Conservation (phyloP, 108 stramenopile species). For the Phaeodactylum tricornutum region DNA sequence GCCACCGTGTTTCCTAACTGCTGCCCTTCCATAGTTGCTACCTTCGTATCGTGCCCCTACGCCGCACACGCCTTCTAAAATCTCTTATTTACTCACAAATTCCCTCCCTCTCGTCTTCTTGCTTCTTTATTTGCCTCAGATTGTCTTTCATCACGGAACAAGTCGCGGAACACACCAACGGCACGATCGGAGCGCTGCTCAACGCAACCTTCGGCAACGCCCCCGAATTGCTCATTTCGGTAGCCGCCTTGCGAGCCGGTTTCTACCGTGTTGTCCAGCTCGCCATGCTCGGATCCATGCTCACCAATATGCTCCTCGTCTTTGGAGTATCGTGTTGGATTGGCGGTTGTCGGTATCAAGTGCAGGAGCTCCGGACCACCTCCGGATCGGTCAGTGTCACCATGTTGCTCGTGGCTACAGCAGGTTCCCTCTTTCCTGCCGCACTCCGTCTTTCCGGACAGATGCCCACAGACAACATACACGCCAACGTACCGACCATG, state of each 20-base stretch:
- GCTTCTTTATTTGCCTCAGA: slow-evolving; percentile 15
- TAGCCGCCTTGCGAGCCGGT: slow-evolving; percentile 74
- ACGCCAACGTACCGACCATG: slow-evolving; percentile 18
- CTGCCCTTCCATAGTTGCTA: no score
- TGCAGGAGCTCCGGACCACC: slow-evolving; percentile 67
- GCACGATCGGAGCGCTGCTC: slow-evolving; percentile 85
- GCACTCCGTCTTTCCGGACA: slow-evolving; percentile 63
- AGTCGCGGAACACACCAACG: slow-evolving; percentile 86
- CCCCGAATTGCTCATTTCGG: slow-evolving; percentile 82
- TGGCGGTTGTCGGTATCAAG: slow-evolving; percentile 81
- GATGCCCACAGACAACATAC: slow-evolving; percentile 3
- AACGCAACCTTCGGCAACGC: slow-evolving; percentile 95
- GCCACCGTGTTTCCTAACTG: no score
- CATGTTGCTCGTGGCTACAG: slow-evolving; percentile 63
- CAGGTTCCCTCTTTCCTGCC: slow-evolving; percentile 68
- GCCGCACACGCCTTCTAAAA: no score
- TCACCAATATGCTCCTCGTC: slow-evolving; percentile 83
- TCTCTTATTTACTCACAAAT: no score
- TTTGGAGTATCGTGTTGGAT: slow-evolving; percentile 80
- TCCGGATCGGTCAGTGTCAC: slow-evolving; percentile 67
- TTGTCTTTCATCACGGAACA: slow-evolving; percentile 89
- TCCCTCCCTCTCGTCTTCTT: background rate
- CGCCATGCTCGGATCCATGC: slow-evolving; percentile 81
- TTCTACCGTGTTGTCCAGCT: slow-evolving; percentile 85
- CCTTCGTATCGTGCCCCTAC: no score